Conservation (phyloP, 2,329 filamentous ascomycete species). For the Phyllachora maydis region DNA sequence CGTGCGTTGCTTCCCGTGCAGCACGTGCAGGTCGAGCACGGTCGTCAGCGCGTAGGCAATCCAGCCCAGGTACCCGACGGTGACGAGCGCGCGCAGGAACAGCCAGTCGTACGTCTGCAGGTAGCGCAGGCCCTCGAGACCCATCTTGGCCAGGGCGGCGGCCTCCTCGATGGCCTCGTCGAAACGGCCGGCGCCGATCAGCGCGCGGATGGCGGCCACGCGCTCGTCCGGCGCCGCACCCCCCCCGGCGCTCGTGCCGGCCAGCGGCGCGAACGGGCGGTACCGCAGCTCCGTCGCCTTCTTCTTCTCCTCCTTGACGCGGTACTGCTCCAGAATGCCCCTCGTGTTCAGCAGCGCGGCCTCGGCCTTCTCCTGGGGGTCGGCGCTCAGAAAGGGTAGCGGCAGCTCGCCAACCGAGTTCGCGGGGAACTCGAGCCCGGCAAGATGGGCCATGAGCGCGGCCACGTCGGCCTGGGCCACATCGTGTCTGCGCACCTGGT, state of each 20-base stretch:
- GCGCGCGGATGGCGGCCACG: constrained; percentile 40
- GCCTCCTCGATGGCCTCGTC: constrained; percentile 66
- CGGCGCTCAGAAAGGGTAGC: constrained; percentile 57
- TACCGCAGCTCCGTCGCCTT: constrained; percentile 56
- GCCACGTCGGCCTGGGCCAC: constrained; percentile 89
- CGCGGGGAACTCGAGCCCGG: constrained; percentile 74
- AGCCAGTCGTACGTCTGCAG: constrained; percentile 98
- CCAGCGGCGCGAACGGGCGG: constrained; percentile 52
- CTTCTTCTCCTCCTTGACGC: constrained; percentile 79
- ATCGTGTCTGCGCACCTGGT: constrained; percentile 68
- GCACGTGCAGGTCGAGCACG: constrained; percentile 71
- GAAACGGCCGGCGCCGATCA: constrained; percentile 45
- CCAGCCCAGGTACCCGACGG: constrained; percentile 84
- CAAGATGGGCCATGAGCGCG: constrained; percentile 84
- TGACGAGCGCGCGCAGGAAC: constrained; percentile 76
- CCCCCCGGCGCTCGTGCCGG: constrained; percentile 17
- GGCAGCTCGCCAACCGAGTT: constrained; percentile 93
- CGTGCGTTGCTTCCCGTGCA: constrained; percentile 47
- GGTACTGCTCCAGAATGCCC: constrained; percentile 87
- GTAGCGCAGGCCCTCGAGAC: constrained; percentile 71
- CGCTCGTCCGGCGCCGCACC: constrained; percentile 44
- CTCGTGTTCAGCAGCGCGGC: constrained; percentile 70
- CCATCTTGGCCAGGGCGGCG: constrained; percentile 53
- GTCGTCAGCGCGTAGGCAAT: constrained; percentile 81
- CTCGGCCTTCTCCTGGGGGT: constrained; percentile 56